These are phyloP conservation scores for Saussurea involucrata DNA, from an alignment of 129 eudicot species.

Conservation along the genomic window DNA sequence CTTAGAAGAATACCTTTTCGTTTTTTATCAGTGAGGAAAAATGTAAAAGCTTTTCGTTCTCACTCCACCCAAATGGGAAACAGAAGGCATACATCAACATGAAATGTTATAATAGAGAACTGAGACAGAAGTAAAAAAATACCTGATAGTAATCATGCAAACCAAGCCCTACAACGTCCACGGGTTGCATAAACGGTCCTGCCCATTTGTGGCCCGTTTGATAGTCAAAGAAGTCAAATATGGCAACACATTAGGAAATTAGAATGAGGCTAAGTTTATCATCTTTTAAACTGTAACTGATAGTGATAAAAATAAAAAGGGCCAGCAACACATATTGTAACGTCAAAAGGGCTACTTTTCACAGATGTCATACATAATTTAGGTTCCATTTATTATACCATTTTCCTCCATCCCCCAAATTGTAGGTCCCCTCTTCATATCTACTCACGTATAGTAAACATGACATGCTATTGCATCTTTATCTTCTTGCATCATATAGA, in stretches of 20 bases:
- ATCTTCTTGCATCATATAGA: not conserved
- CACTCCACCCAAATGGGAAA: not conserved
- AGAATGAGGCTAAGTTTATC: not conserved
- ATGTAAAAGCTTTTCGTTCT: not conserved
- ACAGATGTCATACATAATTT: not conserved
- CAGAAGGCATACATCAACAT: not conserved
- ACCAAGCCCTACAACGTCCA: constrained; percentile 77
- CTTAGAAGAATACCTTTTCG: not conserved
- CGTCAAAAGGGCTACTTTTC: not conserved
- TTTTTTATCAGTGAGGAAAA: not conserved
- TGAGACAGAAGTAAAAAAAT: not conserved
- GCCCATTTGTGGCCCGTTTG: constrained; percentile 66
- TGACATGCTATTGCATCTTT: not conserved
- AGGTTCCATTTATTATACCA: not conserved
- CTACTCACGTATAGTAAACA: not conserved
- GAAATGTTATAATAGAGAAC: not conserved
- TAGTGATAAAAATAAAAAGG: not conserved
- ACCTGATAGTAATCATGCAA: constrained; percentile 84
- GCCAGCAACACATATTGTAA: not conserved
- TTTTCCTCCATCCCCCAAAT: constrained; percentile 2
- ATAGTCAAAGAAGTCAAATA: constrained; percentile 28
- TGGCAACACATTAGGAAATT: constrained; percentile 7
- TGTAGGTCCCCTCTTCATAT: not conserved
- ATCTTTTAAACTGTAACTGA: not conserved
- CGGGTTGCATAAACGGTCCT: constrained; percentile 82